Evolutionary conservation across 2,329 filamentous ascomycete genomes (phyloP).

Genomic region (Fusarium cyanostomum): DNA sequence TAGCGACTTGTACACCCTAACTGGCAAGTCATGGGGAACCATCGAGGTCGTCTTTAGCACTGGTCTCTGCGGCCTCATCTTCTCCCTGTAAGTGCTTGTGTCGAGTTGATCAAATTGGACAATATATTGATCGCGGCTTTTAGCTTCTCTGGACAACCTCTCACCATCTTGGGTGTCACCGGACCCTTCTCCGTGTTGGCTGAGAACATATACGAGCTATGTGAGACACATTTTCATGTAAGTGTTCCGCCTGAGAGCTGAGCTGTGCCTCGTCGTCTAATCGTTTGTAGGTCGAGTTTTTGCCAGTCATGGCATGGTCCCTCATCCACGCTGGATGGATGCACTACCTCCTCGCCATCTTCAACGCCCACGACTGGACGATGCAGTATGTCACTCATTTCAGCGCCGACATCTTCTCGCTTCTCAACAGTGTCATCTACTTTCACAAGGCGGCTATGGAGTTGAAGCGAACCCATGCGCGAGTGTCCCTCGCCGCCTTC

Average conservation of each 20-base stretch:
- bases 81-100: constrained; percentile 60
- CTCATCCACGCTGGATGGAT: constrained; percentile 73
- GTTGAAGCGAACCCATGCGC: constrained; percentile 65
- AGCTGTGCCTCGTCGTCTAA: neutral
- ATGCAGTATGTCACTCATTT: constrained; percentile 76
- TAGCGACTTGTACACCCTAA: constrained; percentile 69
- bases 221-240: constrained; percentile 63
- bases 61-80: constrained; percentile 70
- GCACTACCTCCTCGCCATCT: constrained; percentile 69
- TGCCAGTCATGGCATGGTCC: constrained; percentile 75
- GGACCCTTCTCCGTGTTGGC: constrained; percentile 74
- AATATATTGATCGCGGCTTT: neutral
- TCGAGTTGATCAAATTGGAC: neutral
- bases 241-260: constrained; percentile 13
- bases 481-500: constrained; percentile 68
- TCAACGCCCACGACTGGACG: constrained; percentile 76
- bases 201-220: constrained; percentile 71
- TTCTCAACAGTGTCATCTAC: constrained; percentile 74
- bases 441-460: constrained; percentile 74
- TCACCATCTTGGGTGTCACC: constrained; percentile 73
- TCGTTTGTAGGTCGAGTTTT: constrained; percentile 60
- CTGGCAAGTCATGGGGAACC: constrained; percentile 70
- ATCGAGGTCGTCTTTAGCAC: constrained; percentile 75
- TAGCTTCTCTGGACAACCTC: constrained; percentile 66
- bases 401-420: constrained; percentile 72